Conservation (phyloP, 2,329 filamentous ascomycete species). For the Alternaria brassicicola region DNA sequence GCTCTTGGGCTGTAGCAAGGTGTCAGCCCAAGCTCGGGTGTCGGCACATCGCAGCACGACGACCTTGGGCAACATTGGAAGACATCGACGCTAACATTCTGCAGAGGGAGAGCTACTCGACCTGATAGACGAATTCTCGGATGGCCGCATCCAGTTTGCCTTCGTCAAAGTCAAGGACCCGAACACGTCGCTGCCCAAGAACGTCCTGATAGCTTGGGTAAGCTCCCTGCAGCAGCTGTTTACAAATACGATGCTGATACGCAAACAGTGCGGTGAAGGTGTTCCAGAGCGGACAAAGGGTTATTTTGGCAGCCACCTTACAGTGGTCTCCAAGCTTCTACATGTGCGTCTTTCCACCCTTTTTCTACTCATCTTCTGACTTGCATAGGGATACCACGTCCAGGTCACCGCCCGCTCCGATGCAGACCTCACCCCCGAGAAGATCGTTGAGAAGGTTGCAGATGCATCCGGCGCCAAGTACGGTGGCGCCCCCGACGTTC, state of each 20-base stretch:
- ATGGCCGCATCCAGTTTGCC: conserved; percentile 95
- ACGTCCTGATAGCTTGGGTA: conserved; percentile 88
- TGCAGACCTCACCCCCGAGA: conserved; percentile 82
- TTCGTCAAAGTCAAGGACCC: conserved; percentile 97
- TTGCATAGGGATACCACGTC: conserved; percentile 81
- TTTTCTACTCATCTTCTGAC: conserved; percentile 33
- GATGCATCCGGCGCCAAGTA: conserved; percentile 97
- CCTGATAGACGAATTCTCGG: conserved; percentile 93
- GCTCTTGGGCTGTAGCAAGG: conserved; percentile 2
- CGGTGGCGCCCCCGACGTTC: conserved; percentile 67
- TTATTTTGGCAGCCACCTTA: conserved; percentile 94
- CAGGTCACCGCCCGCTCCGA: conserved; percentile 96
- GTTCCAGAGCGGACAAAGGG: conserved; percentile 98
- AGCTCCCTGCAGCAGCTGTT: conserved; percentile 20
- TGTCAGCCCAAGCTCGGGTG: conserved; percentile 21
- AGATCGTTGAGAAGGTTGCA: conserved; percentile 89
- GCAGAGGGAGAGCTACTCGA: conserved; percentile 89
- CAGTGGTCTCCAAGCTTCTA: conserved; percentile 86
- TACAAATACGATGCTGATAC: conserved; percentile 14
- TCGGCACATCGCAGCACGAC: conserved; percentile 7
- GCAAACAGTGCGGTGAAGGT: conserved; percentile 79
- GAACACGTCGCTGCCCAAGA: conserved; percentile 88
- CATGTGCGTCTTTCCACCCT: conserved; percentile 63
- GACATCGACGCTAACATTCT: conserved; percentile 28
- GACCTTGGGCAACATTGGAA: background rate